A percentile compares a stretch with the other conserved stretches of the same genome.
Evolutionary conservation across 208 protist genomes (phyloP).

Genomic region (Phytomonas francai): DNA sequence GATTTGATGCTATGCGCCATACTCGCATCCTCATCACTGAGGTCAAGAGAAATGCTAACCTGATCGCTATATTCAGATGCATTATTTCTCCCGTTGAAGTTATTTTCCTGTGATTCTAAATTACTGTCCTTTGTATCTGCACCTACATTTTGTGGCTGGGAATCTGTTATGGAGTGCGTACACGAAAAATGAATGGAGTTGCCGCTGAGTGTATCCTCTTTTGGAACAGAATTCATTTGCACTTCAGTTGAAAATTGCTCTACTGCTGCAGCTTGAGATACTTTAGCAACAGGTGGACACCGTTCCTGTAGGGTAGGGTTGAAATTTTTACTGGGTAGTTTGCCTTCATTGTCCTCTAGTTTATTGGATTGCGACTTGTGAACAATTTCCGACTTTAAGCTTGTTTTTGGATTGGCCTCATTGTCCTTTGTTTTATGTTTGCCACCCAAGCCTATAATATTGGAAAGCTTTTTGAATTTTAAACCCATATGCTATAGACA

Average conservation of each 20-base stretch:
- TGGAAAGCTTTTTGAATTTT: not conserved
- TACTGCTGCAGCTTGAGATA: not conserved
- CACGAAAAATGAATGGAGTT: not conserved
- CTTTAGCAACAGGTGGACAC: not conserved
- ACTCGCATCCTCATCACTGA: not conserved
- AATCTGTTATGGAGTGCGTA: not conserved
- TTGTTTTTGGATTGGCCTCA: not conserved
- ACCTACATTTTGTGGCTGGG: not conserved
- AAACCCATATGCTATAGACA: not conserved
- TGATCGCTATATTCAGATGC: not conserved
- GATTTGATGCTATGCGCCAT: not conserved
- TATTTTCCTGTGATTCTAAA: conserved; percentile 1
- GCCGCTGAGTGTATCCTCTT: not conserved
- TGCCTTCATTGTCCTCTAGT: not conserved
- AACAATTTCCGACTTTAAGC: not conserved
- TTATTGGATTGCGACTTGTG: not conserved
- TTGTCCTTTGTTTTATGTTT: not conserved
- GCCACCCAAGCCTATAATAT: not conserved
- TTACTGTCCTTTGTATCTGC: not conserved
- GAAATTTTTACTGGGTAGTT: not conserved
- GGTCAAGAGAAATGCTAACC: conserved; percentile 4
- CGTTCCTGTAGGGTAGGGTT: not conserved
- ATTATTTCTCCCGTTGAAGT: not conserved
- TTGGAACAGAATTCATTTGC: not conserved
- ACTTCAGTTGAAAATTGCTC: not conserved